phyloP scores from a whole-genome alignment of 768 basidiomycete genomes.

The Calocera cornea region DNA sequence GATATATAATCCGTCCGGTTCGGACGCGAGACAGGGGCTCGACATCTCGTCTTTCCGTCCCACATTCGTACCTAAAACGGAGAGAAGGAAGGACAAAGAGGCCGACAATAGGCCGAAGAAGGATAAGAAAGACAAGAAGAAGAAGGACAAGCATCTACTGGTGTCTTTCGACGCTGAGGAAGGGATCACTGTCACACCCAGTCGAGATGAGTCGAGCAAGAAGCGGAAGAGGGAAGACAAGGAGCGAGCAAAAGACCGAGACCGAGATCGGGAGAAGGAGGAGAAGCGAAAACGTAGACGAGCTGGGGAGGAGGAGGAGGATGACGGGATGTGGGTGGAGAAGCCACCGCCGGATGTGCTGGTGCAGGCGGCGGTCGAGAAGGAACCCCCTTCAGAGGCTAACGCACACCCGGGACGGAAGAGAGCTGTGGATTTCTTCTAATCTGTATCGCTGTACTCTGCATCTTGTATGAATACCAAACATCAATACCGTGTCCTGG shows the following conservation, averaged over 20 bases:
- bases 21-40: conserved; percentile 34
- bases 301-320: conserved; percentile 28
- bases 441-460: conserved; percentile 14
- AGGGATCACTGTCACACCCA: conserved; percentile 19
- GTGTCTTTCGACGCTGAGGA: conserved; percentile 51
- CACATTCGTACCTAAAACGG: conserved; percentile 60
- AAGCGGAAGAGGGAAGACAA: conserved; percentile 20
- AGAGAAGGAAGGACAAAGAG: conserved; percentile 30
- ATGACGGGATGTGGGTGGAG: conserved; percentile 58
- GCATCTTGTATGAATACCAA: neutral
- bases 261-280: conserved; percentile 34
- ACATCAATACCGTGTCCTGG: too few species aligned
- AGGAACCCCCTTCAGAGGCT: conserved; percentile 14
- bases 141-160: conserved; percentile 36
- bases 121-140: conserved; percentile 33
- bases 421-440: conserved; percentile 66
- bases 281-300: conserved; percentile 26
- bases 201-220: conserved; percentile 19
- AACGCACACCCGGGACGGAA: conserved; percentile 38
- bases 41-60: conserved; percentile 60
- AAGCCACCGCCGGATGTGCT: conserved; percentile 42
- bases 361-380: conserved; percentile 21
- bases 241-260: conserved; percentile 25
- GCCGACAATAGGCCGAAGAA: conserved; percentile 35
- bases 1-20: conserved; percentile 9